These are phyloP conservation scores for Groenewaldozyma sp. DNA, from an alignment of 1,139 yeast species.

Conservation along the genomic window DNA sequence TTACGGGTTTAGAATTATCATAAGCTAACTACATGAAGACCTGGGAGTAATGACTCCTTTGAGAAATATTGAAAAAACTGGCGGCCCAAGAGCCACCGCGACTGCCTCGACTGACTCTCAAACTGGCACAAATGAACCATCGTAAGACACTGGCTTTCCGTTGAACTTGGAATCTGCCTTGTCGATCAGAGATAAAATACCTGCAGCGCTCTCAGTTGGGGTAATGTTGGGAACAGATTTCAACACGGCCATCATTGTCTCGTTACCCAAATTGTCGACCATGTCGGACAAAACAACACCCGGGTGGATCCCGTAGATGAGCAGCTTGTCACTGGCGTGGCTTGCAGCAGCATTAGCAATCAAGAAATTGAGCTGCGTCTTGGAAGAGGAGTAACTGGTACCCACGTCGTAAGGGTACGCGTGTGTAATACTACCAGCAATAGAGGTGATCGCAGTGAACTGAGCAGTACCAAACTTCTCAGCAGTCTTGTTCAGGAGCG, in stretches of 20 bases:
- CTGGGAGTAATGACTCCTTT: no score
- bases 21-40: no score
- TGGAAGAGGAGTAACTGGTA: slow-evolving; percentile 9
- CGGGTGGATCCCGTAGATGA: slow-evolving; percentile 5
- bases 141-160: not conserved
- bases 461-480: no score
- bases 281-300: slow-evolving; percentile 6
- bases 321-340: not conserved
- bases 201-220: not conserved
- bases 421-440: slow-evolving; percentile 6
- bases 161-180: not conserved
- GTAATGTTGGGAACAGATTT: not conserved
- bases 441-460: slow-evolving; percentile 4
- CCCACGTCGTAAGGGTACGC: slow-evolving; percentile 2
- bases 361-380: slow-evolving; percentile 10
- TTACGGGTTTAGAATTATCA: no score
- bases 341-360: slow-evolving; percentile 5
- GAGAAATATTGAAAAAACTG: no score
- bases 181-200: not conserved
- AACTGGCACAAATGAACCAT: not conserved
- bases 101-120: no score
- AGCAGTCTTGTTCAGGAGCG: not conserved
- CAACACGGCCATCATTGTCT: not conserved
- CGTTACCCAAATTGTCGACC: no score
- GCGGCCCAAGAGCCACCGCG: no score